Base-by-base conservation (phyloP, 441 rosid genomes). In the Melianthus villosus region DNA sequence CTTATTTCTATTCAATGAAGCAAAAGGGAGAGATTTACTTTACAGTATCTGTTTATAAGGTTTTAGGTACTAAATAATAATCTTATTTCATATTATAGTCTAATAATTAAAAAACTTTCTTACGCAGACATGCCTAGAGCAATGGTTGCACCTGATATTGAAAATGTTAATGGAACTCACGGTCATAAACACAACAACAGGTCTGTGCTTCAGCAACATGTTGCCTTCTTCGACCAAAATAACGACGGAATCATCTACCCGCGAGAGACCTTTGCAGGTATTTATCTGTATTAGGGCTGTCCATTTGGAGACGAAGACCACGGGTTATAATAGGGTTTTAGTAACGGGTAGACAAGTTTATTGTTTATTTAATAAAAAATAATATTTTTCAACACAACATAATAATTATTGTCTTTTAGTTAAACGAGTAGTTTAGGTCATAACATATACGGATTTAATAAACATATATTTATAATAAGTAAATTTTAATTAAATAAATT, bases 141-240 rank as follows among this genome's bases (percentile, higher is more conserved):
- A 0, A 26, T 60, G 41, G 56, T 36, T 31, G 67, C 70, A 9
- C 55, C 73, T 0, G 67, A 63, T 46, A 54, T 52, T 42, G 67
- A 68, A 33, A 60, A 68, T 11, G 45, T 48, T 2, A 53, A 60
- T 37, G 70, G 73, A 4, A 60, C 69, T 49, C 50, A 51, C 32
- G 62, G 70, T n/a, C 73, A 63, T 44, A 54, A 56, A 25, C 62
- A 63, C 23, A 10, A 45, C 2, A 48, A 63, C 38, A 53, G 60
- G 69, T 68, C 67, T 47, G 67, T 68, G 46, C 67, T 68, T 56
- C 70, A 63, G 22, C 67, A 68, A 10, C 73, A 68, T 13, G 62
- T 39, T 0, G 42, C 67, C 13, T 68, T 68, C 57, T 68, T 68
- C 25, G 67, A 68, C 17, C 64, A 35, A 34, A 48, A 68, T 18